These are phyloP conservation scores for Ophiobolus disseminans DNA, from an alignment of 2,329 filamentous ascomycete genomes.

Conservation along the genomic window DNA sequence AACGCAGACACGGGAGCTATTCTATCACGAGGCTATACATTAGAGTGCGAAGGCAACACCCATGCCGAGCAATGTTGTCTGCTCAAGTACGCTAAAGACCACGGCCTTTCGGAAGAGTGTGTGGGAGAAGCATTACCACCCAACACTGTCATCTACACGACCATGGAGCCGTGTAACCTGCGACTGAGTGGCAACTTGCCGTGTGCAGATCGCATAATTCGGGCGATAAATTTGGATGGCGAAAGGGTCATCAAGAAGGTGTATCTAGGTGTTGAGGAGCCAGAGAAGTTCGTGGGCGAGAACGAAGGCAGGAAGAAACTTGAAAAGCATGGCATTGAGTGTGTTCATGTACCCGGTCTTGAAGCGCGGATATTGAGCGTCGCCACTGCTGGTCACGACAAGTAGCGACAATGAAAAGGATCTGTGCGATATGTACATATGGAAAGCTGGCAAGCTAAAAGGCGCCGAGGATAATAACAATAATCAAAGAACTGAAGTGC, in stretches of 20 bases:
- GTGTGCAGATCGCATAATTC: conserved; percentile 80
- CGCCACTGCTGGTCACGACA: conserved; percentile 83
- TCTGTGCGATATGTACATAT: background rate
- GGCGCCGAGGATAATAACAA: background rate
- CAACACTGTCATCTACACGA: conserved; percentile 79
- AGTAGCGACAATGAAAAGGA: conserved; percentile 18
- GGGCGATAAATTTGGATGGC: conserved; percentile 52
- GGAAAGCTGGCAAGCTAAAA: background rate
- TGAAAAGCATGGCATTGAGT: conserved; percentile 73
- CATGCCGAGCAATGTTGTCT: conserved; percentile 96
- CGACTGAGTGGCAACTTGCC: conserved; percentile 76
- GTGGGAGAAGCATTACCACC: conserved; percentile 62
- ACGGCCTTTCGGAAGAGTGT: conserved; percentile 58
- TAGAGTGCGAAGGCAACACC: conserved; percentile 90
- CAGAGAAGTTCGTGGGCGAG: conserved; percentile 84
- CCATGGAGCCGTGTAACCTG: conserved; percentile 84
- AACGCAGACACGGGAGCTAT: conserved; percentile 64
- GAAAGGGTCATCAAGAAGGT: conserved; percentile 73
- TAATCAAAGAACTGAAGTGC: background rate
- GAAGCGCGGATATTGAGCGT: conserved; percentile 82
- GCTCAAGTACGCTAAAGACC: conserved; percentile 66
- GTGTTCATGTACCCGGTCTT: conserved; percentile 75
- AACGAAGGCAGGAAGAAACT: conserved; percentile 78
- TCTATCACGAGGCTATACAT: conserved; percentile 84
- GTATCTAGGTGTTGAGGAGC: conserved; percentile 87